Base-by-base conservation (phyloP, 1,139 yeast species). In the Yamadazyma mexicana region DNA sequence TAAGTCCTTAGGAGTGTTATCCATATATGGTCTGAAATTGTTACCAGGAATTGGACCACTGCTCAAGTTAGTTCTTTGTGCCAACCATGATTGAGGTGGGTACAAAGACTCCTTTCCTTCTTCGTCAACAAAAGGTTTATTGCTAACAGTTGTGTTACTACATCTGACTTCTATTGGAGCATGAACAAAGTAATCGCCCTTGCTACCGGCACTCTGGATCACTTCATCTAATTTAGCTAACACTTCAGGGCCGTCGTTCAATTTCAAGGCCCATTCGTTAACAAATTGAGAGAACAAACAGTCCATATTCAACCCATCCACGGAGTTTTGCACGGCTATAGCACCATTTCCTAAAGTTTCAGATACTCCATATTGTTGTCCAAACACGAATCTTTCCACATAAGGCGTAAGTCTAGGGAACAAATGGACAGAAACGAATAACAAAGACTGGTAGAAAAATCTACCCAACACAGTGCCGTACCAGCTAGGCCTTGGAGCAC, bases 161-260 rank as follows among this genome's bases (percentile, higher is more conserved):
- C 96, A 87, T 55, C 98, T 81, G 28, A 92, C 89, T 65, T 92
- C 98, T 48, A 92, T 81, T 26, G 98, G 98, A 16, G 96, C 95
- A 62, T 92, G 98, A 12, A 89, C 96, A 54, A 74, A 92, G 62
- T 75, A 91, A 22, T 79, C 80, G 36, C 79, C 80, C 5, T 64
- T 59, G 5, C 59, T 54, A 25, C 83, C 82, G 24, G 95, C 96
- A 10, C 64, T 67, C 25, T 71, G 56, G 38, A 91, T 86, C 4
- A 77, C 74, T 17, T 71, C 72, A 44, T 84, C 78, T 47, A 91
- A 69, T 38, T 85, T 69, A 39, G 76, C 70, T 49, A 91, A 73
- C 10, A 85, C 81, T 37, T 81, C 83, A 7, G 81, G 81, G 8
- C 98, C 98, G 44, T 78, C 76, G 22, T 67, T 73, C 56, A 92